A percentile compares a stretch with the other conserved stretches of the same genome.
phyloP scores from a whole-genome alignment of 495 filamentous ascomycete species.

The Staphylotrichum tortipilum region DNA sequence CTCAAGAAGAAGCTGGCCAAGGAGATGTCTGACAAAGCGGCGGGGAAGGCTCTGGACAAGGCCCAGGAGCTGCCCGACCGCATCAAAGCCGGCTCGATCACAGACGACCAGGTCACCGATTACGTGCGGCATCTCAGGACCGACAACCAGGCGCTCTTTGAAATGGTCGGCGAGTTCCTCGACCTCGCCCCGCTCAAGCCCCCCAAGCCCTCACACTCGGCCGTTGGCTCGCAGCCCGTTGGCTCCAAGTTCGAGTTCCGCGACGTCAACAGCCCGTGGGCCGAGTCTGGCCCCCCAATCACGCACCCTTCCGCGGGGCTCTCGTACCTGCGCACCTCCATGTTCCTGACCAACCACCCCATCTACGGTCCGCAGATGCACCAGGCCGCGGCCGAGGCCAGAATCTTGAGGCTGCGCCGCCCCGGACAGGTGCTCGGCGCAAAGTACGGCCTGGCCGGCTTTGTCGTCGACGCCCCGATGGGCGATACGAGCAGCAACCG shows the following conservation, averaged over 20 bases:
- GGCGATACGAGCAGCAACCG: slow-evolving; percentile 15
- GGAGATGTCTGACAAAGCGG: slow-evolving; percentile 36
- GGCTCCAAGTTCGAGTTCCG: slow-evolving; percentile 7
- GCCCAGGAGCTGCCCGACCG: slow-evolving; percentile 32
- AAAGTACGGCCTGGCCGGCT: slow-evolving; percentile 42
- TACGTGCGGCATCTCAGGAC: slow-evolving; percentile 54
- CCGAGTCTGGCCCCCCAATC: slow-evolving; percentile 55
- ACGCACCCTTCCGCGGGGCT: slow-evolving; percentile 92
- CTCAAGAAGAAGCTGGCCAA: slow-evolving; percentile 40
- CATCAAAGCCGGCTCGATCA: slow-evolving; percentile 32
- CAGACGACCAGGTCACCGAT: slow-evolving; percentile 50
- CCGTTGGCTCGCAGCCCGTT: too few relatives aligned
- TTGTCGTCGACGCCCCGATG: slow-evolving; percentile 29
- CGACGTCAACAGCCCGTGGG: slow-evolving; percentile 40
- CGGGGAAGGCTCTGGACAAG: slow-evolving; percentile 39
- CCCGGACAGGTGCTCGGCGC: background rate
- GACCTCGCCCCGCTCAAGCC: slow-evolving; percentile 41
- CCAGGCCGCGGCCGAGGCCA: slow-evolving; percentile 55
- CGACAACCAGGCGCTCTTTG: slow-evolving; percentile 37
- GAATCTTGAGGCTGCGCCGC: slow-evolving; percentile 53
- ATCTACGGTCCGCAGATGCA: slow-evolving; percentile 64
- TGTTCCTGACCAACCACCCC: slow-evolving; percentile 70
- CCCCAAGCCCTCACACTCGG: background rate
- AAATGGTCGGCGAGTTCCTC: slow-evolving; percentile 46
- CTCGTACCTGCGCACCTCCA: slow-evolving; percentile 67